Conservation (phyloP, 148 eudicot species). For the Vaccinium darrowii region DNA sequence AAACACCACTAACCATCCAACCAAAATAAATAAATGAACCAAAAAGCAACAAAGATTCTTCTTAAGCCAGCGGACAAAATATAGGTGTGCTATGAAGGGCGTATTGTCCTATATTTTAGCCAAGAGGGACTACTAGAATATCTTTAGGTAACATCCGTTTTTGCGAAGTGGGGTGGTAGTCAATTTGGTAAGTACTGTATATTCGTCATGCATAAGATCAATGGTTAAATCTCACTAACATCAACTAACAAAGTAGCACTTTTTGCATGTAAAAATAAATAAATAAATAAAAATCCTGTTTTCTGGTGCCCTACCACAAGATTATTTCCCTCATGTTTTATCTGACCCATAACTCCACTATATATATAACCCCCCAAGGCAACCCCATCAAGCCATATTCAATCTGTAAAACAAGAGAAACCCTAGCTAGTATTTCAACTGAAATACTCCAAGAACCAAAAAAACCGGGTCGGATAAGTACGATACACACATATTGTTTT, state of each 20-base stretch:
- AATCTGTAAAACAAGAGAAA: neutral
- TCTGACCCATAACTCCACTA: neutral
- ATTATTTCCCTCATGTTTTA: conserved; percentile 28
- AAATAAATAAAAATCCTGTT: too few relatives aligned
- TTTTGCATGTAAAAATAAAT: too few relatives aligned
- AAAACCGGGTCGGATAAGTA: too few relatives aligned
- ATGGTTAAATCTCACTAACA: too few relatives aligned
- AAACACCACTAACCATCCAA: too few relatives aligned
- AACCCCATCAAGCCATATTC: neutral
- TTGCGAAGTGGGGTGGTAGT: too few relatives aligned
- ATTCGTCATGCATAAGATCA: too few relatives aligned
- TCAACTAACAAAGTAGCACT: too few relatives aligned
- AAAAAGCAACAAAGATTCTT: too few relatives aligned
- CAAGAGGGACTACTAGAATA: neutral
- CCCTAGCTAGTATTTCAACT: neutral
- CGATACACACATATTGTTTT: neutral
- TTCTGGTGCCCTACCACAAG: neutral
- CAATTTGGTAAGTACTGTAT: too few relatives aligned
- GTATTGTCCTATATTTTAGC: neutral
- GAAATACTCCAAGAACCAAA: neutral
- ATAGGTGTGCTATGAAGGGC: neutral
- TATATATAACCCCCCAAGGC: neutral
- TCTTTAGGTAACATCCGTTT: neutral
- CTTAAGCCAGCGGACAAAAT: neutral
- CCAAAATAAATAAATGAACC: too few relatives aligned